Evolutionary conservation across 148 eudicot genomes (phyloP).

Genomic region (Suaeda aralocaspica): DNA sequence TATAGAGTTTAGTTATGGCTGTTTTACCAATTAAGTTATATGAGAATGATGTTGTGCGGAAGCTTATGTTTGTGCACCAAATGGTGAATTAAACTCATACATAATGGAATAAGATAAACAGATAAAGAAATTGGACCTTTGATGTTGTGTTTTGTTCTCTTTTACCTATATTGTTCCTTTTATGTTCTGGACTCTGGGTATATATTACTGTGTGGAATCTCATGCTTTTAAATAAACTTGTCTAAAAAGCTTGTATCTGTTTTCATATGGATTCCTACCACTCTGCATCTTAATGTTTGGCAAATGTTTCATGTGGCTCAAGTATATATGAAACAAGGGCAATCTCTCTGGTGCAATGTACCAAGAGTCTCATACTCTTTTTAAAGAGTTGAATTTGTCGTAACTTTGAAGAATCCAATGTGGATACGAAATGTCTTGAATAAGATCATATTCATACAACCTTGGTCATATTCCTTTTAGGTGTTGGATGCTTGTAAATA

Average conservation of each 20-base stretch:
- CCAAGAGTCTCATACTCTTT: neutral
- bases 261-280: neutral
- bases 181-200: neutral
- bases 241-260: neutral
- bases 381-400: neutral
- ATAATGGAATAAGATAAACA: neutral
- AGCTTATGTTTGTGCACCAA: neutral
- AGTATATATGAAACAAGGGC: neutral
- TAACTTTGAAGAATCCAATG: neutral
- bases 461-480: neutral
- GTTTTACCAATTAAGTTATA: neutral
- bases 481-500: neutral
- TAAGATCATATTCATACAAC: neutral
- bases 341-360: neutral
- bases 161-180: neutral
- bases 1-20: constrained; percentile 4
- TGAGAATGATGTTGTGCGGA: neutral
- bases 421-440: neutral
- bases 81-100: neutral
- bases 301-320: neutral
- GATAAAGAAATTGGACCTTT: neutral
- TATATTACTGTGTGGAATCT: too few relatives aligned
- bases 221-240: neutral
- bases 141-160: neutral
- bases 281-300: neutral